Conservation (phyloP, 2,329 filamentous ascomycete genomes). For the Microascus cirrosus region DNA sequence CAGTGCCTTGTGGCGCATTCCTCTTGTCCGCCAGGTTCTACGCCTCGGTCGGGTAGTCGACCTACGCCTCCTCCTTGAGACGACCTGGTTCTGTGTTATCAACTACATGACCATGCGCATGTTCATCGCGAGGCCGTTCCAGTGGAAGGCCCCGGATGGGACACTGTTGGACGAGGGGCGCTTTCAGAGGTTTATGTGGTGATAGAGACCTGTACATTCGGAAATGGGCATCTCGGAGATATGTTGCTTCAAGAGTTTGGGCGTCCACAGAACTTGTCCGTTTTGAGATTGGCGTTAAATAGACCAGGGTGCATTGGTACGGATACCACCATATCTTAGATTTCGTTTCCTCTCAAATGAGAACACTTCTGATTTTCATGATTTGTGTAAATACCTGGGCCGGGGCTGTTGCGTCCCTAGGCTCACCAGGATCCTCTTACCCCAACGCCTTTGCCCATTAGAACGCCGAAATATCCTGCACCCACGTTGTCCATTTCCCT, state of each 20-base stretch:
- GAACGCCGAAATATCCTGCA: background rate
- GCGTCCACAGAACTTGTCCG: too few relatives aligned
- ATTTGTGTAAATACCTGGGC: background rate
- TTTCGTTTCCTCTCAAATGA: background rate
- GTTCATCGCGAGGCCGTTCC: slow-evolving; percentile 58
- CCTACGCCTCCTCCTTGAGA: slow-evolving; percentile 47
- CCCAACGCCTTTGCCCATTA: background rate
- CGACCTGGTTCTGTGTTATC: slow-evolving; percentile 54
- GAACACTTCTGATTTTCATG: background rate
- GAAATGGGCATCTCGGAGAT: too few relatives aligned
- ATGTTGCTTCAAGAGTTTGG: too few relatives aligned
- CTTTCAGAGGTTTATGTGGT: slow-evolving; percentile 78
- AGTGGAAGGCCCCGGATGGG: slow-evolving; percentile 48
- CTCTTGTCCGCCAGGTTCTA: background rate
- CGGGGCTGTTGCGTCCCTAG: background rate
- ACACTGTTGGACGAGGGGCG: slow-evolving; percentile 39
- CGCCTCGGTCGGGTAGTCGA: slow-evolving; percentile 20
- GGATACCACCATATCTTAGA: background rate
- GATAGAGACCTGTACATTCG: slow-evolving; percentile 5
- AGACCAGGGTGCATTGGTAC: too few relatives aligned
- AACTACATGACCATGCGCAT: slow-evolving; percentile 58
- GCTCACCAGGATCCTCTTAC: background rate
- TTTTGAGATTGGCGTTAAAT: too few relatives aligned
- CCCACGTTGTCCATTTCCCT: background rate
- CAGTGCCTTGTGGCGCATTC: background rate